phyloP scores from a whole-genome alignment of 805 yeast genomes.

The Wickerhamiella bombiphila region DNA sequence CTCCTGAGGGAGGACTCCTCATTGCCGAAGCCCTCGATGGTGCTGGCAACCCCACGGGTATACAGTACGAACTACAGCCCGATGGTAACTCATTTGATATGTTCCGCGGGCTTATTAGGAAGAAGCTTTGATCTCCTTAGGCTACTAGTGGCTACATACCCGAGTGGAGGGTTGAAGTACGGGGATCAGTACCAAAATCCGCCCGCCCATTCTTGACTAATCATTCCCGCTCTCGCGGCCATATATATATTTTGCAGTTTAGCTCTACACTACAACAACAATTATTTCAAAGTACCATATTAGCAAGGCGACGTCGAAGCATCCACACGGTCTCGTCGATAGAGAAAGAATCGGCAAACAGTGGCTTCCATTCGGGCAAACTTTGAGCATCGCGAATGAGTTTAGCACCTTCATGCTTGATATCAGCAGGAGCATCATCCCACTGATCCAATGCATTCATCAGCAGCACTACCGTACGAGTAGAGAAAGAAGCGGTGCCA shows the following conservation, averaged over 20 bases:
- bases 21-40: constrained; percentile 52
- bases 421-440: not conserved
- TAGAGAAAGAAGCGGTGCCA: constrained; percentile 9
- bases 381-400: not conserved
- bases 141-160: not conserved
- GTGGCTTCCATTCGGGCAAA: not conserved
- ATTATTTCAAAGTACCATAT: constrained; percentile 2
- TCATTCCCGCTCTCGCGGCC: no score
- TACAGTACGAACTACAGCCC: constrained; percentile 63
- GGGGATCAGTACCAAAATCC: no score
- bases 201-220: no score
- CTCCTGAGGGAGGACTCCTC: constrained; percentile 70
- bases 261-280: no score
- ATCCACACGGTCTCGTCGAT: constrained; percentile 6
- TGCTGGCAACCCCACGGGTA: constrained; percentile 36
- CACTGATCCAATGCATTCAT: not conserved
- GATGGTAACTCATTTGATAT: constrained; percentile 97
- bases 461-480: not conserved
- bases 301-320: constrained; percentile 10
- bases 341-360: constrained; percentile 4
- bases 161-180: no score
- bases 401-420: not conserved
- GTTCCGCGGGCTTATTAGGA: constrained; percentile 72
- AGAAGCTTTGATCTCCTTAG: constrained; percentile 25
- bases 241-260: not conserved